These are phyloP conservation scores for Leptographium lundbergii DNA, from an alignment of 2,329 filamentous ascomycete species.

Conservation along the genomic window DNA sequence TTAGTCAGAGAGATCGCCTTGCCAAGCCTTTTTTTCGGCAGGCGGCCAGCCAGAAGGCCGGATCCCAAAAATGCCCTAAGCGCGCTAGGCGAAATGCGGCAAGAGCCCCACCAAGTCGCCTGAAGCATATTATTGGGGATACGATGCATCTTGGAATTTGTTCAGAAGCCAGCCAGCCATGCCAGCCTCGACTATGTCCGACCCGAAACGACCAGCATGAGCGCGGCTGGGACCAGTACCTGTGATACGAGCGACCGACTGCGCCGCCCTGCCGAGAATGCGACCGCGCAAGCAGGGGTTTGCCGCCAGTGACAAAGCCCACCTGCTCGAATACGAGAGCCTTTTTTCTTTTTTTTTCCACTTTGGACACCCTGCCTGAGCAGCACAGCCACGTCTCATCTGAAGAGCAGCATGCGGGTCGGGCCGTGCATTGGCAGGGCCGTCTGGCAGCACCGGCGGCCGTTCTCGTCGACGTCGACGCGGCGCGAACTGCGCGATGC, in stretches of 20 bases:
- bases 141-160: too few relatives aligned
- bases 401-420: background rate
- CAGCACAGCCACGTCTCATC: background rate
- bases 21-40: background rate
- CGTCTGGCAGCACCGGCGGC: background rate
- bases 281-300: background rate
- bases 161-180: background rate
- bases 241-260: background rate
- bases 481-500: conserved; percentile 37
- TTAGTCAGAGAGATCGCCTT: background rate
- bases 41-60: background rate
- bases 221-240: background rate
- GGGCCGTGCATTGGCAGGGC: background rate
- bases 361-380: background rate
- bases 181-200: background rate
- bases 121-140: background rate
- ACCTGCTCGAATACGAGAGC: background rate
- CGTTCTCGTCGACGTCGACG: conserved; percentile 35
- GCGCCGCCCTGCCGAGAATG: background rate
- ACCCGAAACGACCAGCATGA: background rate
- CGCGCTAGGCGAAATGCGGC: background rate
- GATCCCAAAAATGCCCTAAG: background rate
- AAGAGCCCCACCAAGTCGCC: background rate
- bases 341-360: too few relatives aligned
- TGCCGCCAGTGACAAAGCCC: background rate